Conservation (phyloP, 2,329 filamentous ascomycete species). For the Pyricularia sp. region DNA sequence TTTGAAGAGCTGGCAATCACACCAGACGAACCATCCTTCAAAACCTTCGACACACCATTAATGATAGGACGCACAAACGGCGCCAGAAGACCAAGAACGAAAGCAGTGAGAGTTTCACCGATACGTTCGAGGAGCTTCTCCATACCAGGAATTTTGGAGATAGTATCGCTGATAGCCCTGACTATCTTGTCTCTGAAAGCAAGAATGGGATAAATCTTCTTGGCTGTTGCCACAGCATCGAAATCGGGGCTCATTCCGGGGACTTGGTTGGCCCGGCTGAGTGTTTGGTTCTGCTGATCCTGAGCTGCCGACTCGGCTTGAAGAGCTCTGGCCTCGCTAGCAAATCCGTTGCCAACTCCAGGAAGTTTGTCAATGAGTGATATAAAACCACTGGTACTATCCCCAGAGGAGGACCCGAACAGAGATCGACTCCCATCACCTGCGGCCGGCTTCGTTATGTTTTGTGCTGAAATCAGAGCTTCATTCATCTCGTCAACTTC, state of each 20-base stretch:
- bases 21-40: conserved; percentile 77
- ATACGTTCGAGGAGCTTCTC: conserved; percentile 90
- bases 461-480: conserved; percentile 61
- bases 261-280: conserved; percentile 43
- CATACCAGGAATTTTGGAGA: conserved; percentile 86
- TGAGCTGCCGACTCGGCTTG: conserved; percentile 53
- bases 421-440: conserved; percentile 17
- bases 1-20: conserved; percentile 60
- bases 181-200: conserved; percentile 92
- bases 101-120: conserved; percentile 83
- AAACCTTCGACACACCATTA: conserved; percentile 68
- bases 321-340: conserved; percentile 54
- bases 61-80: conserved; percentile 92
- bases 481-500: conserved; percentile 75
- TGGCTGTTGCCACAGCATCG: conserved; percentile 66
- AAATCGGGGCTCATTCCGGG: conserved; percentile 69
- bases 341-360: conserved; percentile 54
- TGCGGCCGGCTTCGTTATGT: conserved; percentile 22
- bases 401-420: conserved; percentile 26
- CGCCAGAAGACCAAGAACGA: conserved; percentile 81
- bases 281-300: conserved; percentile 43
- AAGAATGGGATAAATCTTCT: conserved; percentile 89
- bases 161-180: conserved; percentile 71
- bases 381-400: conserved; percentile 43
- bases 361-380: conserved; percentile 70